A percentile compares a stretch with the other conserved stretches of the same genome.
Conservation (phyloP, 2,329 filamentous ascomycete species). For the Hypoxylon sp. region DNA sequence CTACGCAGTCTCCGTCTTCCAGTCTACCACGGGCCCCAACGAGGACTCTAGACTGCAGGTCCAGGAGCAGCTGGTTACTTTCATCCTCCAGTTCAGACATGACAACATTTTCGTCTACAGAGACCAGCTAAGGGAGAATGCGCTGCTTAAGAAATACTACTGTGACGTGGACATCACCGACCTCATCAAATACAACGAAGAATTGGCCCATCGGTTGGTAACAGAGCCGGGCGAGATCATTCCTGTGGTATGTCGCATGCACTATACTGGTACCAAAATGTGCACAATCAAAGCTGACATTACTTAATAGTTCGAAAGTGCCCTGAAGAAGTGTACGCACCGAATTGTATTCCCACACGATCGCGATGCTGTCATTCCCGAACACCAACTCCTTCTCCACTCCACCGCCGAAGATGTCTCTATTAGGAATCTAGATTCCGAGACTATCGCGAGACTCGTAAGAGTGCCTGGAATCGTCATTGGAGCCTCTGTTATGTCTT, state of each 20-base stretch:
- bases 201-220: conserved; percentile 86
- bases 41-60: conserved; percentile 76
- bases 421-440: conserved; percentile 91
- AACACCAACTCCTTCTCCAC: conserved; percentile 94
- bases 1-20: conserved; percentile 84
- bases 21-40: conserved; percentile 68
- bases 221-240: conserved; percentile 93
- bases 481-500: conserved; percentile 94
- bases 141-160: conserved; percentile 90
- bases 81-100: conserved; percentile 91
- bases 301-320: conserved; percentile 78
- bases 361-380: conserved; percentile 72
- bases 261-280: background rate
- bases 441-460: conserved; percentile 92
- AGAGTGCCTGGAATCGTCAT: conserved; percentile 98
- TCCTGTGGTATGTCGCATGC: conserved; percentile 71
- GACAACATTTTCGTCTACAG: conserved; percentile 97
- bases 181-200: conserved; percentile 94
- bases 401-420: conserved; percentile 90
- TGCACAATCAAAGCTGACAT: conserved; percentile 15
- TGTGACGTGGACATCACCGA: conserved; percentile 97
- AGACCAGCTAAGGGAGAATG: conserved; percentile 95
- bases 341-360: conserved; percentile 88
- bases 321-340: conserved; percentile 89
- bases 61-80: conserved; percentile 83